phyloP scores from a whole-genome alignment of 2,329 filamentous ascomycete species.

The Westerdykella ornata region DNA sequence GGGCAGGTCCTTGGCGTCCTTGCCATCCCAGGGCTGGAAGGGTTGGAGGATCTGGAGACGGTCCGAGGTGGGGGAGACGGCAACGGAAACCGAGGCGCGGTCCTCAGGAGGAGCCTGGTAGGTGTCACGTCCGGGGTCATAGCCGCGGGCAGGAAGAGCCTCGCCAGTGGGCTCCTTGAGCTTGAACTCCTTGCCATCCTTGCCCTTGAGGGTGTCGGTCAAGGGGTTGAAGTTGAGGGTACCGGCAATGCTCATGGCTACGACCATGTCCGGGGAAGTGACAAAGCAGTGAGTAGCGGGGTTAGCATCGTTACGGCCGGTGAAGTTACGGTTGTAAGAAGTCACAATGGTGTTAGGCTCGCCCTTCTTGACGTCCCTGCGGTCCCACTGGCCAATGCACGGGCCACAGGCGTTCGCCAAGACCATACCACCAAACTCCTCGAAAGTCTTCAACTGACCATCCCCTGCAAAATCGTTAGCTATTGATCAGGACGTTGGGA shows the following conservation, averaged over 20 bases:
- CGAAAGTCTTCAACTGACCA: conserved; percentile 86
- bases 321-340: conserved; percentile 99
- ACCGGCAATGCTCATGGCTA: conserved; percentile 78
- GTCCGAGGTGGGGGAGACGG: conserved; percentile 82
- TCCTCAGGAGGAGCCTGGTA: conserved; percentile 91
- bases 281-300: conserved; percentile 92
- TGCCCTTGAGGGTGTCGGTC: conserved; percentile 85
- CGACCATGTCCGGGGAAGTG: conserved; percentile 81
- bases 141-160: conserved; percentile 73
- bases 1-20: conserved; percentile 75
- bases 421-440: conserved; percentile 91
- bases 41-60: conserved; percentile 87
- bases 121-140: conserved; percentile 85
- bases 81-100: conserved; percentile 64
- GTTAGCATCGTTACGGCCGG: conserved; percentile 93
- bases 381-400: conserved; percentile 76
- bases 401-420: conserved; percentile 84
- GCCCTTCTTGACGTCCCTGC: conserved; percentile 88
- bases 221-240: conserved; percentile 90
- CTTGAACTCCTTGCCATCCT: conserved; percentile 93
- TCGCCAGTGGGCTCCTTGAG: conserved; percentile 72
- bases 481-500: neutral
- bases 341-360: conserved; percentile 94
- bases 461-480: conserved; percentile 75
- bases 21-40: conserved; percentile 84